Evolutionary conservation across 306 rosid genomes (phyloP), one percentile per base, ranked within the genome.

Genomic region (Medicago ruthenica): DNA sequence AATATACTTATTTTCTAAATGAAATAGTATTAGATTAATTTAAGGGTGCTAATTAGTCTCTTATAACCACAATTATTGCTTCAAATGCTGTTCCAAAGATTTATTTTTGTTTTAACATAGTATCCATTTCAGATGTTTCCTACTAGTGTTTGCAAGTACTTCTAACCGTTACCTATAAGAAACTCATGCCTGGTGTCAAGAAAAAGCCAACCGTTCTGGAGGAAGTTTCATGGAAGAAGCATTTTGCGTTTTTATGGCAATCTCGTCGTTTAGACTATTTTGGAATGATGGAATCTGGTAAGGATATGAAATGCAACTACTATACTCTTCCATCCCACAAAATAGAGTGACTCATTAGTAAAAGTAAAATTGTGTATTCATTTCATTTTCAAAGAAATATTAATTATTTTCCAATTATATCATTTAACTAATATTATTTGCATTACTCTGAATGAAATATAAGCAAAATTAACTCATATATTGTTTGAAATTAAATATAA

Each of bases 221-320:
- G 80, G 87, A 84, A 84, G 58, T 47, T 84, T 77, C 87, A 76
- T 17, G 41, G 50, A 63, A 74, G 58, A 78, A 78, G 15, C 76
- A 50, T 39, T 54, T 20, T 71, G 17, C 16, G 70, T 71, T 77
- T 61, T 58, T 15, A 78, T 70, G 14, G 6, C 61, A 37, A 48
- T 37, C 21, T 7, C 14, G 15, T 76, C 9, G 9, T 60, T 54
- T 54, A 16, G 11, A 41, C 24, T 14, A 16, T 55, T 55, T 66
- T 64, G 53, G 44, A 40, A 21, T 16, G 7, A 10, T 10, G 15
- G 13, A 12, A 22, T 31, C 1, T 8, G 71, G 37, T 7, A 31
- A 31, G 5, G 36, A 31, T 31, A 31, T 24, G 2, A 24, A 24
- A 24, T 24, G 27, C 27, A 24, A 1, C 27, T 3, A 24, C n/a